Conservation (phyloP, 2,329 filamentous ascomycete species). For the Passalora sequoiae region DNA sequence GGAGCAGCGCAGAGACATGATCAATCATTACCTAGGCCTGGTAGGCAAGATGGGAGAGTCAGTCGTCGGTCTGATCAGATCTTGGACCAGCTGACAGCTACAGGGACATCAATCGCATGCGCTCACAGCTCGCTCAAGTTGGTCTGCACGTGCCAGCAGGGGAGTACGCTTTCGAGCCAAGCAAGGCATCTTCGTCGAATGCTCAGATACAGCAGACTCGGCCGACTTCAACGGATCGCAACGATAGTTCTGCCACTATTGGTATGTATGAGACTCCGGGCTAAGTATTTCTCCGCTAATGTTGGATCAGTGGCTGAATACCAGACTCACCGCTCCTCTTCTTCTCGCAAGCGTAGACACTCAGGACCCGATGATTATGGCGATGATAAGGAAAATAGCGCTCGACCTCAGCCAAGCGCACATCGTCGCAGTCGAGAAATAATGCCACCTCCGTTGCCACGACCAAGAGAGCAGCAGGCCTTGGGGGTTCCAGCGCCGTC, state of each 20-base stretch:
- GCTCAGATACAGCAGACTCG: constrained; percentile 1
- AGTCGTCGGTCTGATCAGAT: constrained; percentile 4
- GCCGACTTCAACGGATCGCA: neutral
- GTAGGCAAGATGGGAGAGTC: constrained; percentile 33
- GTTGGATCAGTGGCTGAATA: constrained; percentile 11
- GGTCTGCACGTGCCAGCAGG: constrained; percentile 28
- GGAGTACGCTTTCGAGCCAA: constrained; percentile 21
- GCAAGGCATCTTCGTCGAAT: neutral
- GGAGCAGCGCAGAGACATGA: constrained; percentile 30
- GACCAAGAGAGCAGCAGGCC: neutral
- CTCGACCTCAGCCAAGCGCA: neutral
- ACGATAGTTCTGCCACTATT: constrained; percentile 16
- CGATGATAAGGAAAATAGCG: constrained; percentile 3
- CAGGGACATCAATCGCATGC: constrained; percentile 31
- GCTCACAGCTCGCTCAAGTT: constrained; percentile 25
- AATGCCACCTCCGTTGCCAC: constrained; percentile 38
- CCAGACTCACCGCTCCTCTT: constrained; percentile 22
- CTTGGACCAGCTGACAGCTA: constrained; percentile 2
- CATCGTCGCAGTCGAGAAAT: constrained; percentile 29
- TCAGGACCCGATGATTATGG: constrained; percentile 18
- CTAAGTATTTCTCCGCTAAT: neutral
- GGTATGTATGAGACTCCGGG: constrained; percentile 5
- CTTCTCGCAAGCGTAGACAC: constrained; percentile 32
- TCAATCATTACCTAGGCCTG: constrained; percentile 35
- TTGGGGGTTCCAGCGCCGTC: neutral